Conservation (phyloP, 495 filamentous ascomycete genomes). For the Penicillium maclennaniae region DNA sequence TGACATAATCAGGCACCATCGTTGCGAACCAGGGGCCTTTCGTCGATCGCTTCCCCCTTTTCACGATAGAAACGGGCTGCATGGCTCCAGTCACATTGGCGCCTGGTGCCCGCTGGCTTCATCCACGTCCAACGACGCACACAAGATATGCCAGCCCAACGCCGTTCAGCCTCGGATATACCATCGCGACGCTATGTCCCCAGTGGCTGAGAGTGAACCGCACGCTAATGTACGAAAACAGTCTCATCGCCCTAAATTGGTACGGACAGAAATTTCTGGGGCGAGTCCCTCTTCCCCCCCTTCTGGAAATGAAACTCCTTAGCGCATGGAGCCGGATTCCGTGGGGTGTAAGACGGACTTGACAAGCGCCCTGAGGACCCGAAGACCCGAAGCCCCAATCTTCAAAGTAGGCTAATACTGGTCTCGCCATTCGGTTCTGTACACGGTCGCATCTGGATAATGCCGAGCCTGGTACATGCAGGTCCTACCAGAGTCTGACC, state of each 20-base stretch:
- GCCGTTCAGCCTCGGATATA: not conserved
- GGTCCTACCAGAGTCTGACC: not conserved
- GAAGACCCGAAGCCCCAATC: not conserved
- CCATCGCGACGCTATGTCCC: not conserved
- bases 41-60: slow-evolving; percentile 16
- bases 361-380: not conserved
- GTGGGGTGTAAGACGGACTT: slow-evolving; percentile 4
- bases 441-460: not conserved
- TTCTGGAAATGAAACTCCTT: slow-evolving; percentile 10
- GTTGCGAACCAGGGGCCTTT: slow-evolving; percentile 3
- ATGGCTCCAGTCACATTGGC: slow-evolving; percentile 2
- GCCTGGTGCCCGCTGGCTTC: not conserved
- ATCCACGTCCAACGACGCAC: not conserved
- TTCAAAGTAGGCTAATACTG: not conserved
- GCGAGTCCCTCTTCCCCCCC: not conserved
- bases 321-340: slow-evolving; percentile 11
- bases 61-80: slow-evolving; percentile 14
- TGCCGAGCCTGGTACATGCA: not conserved
- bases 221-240: not conserved
- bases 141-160: not conserved
- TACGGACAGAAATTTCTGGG: not conserved
- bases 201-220: not conserved
- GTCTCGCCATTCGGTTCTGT: not conserved
- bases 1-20: slow-evolving; percentile 24
- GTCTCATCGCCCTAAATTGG: not conserved